These are phyloP conservation scores for Euryodendron excelsum DNA, from an alignment of 148 eudicot species.

Conservation along the genomic window DNA sequence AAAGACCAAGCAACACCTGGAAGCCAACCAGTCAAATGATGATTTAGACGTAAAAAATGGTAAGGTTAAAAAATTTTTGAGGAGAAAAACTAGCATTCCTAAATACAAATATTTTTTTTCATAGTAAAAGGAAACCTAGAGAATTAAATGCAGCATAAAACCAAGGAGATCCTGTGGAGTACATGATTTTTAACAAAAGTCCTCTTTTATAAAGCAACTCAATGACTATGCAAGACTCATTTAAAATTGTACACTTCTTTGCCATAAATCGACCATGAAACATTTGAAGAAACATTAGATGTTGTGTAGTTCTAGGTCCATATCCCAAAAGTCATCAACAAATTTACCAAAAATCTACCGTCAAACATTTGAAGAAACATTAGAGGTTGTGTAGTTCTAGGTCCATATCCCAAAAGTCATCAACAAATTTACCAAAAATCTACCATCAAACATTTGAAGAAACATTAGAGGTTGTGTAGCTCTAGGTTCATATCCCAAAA, in stretches of 20 bases:
- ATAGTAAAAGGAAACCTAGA: background rate
- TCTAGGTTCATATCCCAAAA: background rate
- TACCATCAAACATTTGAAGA: no score
- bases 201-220: background rate
- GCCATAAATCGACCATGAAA: no score
- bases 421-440: no score
- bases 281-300: no score
- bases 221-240: background rate
- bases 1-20: constrained; percentile 90
- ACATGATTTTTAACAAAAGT: background rate
- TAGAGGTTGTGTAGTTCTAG: no score
- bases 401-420: no score
- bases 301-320: no score
- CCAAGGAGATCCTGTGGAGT: background rate
- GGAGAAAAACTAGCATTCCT: background rate
- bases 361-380: no score
- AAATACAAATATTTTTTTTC: background rate
- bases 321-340: no score
- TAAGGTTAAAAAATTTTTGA: background rate
- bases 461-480: background rate
- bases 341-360: no score
- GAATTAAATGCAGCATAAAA: background rate
- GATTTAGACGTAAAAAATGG: background rate
- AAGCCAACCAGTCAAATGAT: constrained; percentile 10
- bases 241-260: background rate